Evolutionary conservation across 768 basidiomycete species (phyloP), one percentile per base, ranked within the genome.

Genomic region (Lactarius deliciosus): DNA sequence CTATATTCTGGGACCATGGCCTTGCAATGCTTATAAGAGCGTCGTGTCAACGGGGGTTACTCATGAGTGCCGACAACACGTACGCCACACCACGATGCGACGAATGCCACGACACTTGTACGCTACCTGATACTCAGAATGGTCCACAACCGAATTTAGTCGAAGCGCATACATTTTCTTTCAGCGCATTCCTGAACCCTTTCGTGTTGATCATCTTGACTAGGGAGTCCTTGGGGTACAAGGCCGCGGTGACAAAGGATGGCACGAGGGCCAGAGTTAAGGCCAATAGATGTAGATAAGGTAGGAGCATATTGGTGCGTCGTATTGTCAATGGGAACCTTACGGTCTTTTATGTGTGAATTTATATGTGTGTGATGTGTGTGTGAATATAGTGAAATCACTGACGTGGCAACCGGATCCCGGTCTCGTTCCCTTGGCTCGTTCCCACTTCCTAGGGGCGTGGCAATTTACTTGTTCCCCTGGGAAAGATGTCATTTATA

Each of bases 51-150:
- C 6, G 9, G 1, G 28, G 1, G 20, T 16, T 25, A 30, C 9
- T 25, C 45, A 7, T 7, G 25, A 50, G 36, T 38, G 11, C 41
- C 7, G 20, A 25, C 9, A 11, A 15, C 5, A 79, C 89, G 74
- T 75, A 92, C 90, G 70, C 90, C 91, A 73, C 91, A 94, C 95
- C 94, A 96, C 4, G 94, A 91, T n/a, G 95, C 95, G 15, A 95
- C 90, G 74, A 96, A 97, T 1, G 93, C 95, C 20, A 96, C 88
- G 73, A 95, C 76, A 68, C 82, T 85, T 38, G 92, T 90, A 77
- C 84, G 80, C 92, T 93, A 71, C 11, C 57, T 32, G 6, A 47
- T 47, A 47, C 34, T 60, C 64, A 68, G 57, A 28, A 60, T 25
- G 25, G 45, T 40, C 54, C 18, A 63, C 57, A 5, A 41, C 62